Conservation (phyloP, 2,329 filamentous ascomycete genomes). For the Cordyceps javanica region DNA sequence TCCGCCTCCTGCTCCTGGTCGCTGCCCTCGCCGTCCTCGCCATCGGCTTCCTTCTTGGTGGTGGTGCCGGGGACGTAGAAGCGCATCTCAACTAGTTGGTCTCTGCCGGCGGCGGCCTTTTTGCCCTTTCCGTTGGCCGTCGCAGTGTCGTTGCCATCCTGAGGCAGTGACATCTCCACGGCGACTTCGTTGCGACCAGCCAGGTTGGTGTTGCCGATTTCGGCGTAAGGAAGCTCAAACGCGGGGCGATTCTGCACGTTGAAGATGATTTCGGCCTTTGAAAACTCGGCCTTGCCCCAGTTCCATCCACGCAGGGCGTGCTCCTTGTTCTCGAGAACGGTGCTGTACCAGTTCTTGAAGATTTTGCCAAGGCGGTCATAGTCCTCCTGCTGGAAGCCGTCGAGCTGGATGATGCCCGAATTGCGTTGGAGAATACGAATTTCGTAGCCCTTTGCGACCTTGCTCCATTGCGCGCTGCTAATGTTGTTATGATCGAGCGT, state of each 20-base stretch:
- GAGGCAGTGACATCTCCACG: slow-evolving; percentile 80
- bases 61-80: slow-evolving; percentile 96
- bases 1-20: slow-evolving; percentile 64
- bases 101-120: slow-evolving; percentile 81
- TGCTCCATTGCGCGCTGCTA: slow-evolving; percentile 85
- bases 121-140: slow-evolving; percentile 73
- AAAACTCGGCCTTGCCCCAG: slow-evolving; percentile 97
- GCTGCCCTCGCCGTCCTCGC: slow-evolving; percentile 58
- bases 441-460: slow-evolving; percentile 86
- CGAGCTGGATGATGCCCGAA: slow-evolving; percentile 82
- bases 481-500: slow-evolving; percentile 87
- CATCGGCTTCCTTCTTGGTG: slow-evolving; percentile 63
- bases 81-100: slow-evolving; percentile 96
- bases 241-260: slow-evolving; percentile 95
- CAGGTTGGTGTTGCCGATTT: slow-evolving; percentile 96
- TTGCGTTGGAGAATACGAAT: slow-evolving; percentile 84
- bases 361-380: slow-evolving; percentile 84
- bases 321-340: slow-evolving; percentile 85
- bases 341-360: slow-evolving; percentile 98
- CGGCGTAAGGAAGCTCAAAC: slow-evolving; percentile 94
- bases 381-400: slow-evolving; percentile 93
- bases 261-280: slow-evolving; percentile 90
- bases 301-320: slow-evolving; percentile 97
- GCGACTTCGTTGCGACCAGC: slow-evolving; percentile 97
- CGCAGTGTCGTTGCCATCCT: slow-evolving; percentile 64